phyloP scores from a whole-genome alignment of 805 yeast genomes.

The Pichia kluyveri region DNA sequence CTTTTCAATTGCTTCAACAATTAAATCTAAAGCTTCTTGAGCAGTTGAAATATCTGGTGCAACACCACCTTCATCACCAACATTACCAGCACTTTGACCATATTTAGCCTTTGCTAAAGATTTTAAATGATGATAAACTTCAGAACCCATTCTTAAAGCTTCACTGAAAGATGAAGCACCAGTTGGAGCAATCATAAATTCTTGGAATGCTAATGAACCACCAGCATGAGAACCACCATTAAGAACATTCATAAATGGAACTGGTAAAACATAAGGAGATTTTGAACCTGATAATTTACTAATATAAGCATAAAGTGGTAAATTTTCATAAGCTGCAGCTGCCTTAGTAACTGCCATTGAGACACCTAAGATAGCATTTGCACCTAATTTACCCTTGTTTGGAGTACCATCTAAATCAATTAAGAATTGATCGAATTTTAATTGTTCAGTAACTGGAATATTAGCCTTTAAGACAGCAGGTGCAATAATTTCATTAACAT shows the following conservation, averaged over 20 bases:
- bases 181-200: constrained; percentile 97
- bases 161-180: constrained; percentile 87
- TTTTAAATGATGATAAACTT: constrained; percentile 96
- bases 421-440: constrained; percentile 78
- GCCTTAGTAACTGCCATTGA: constrained; percentile 96
- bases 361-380: constrained; percentile 97
- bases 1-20: constrained; percentile 75
- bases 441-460: constrained; percentile 82
- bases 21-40: constrained; percentile 94
- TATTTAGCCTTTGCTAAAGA: constrained; percentile 85
- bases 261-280: constrained; percentile 89
- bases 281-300: constrained; percentile 70
- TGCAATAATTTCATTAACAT: constrained; percentile 90
- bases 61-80: constrained; percentile 99
- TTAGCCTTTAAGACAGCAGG: constrained; percentile 82
- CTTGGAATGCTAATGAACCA: constrained; percentile 98
- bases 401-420: constrained; percentile 88
- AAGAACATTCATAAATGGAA: constrained; percentile 97
- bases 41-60: constrained; percentile 96
- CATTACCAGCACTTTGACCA: constrained; percentile 99
- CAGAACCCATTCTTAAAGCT: constrained; percentile 94
- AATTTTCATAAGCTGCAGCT: constrained; percentile 92
- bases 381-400: constrained; percentile 96
- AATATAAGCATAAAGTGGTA: constrained; percentile 90
- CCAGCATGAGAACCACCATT: constrained; percentile 99